Evolutionary conservation across 1,284 basidiomycete species (phyloP).

Genomic region (Trichosporon faecale): DNA sequence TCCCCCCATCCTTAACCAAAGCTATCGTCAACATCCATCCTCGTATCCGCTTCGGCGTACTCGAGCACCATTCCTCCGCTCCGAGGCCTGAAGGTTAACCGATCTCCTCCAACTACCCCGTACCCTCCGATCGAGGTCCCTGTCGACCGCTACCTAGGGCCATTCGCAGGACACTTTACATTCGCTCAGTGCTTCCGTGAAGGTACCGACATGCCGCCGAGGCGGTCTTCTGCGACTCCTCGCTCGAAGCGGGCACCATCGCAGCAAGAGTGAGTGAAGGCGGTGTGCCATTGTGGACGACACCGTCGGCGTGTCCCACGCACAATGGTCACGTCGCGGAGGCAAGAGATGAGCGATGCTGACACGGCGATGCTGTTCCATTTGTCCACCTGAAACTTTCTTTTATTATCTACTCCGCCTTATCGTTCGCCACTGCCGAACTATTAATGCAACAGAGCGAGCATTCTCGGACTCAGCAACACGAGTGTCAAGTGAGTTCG

Average conservation of each 20-base stretch:
- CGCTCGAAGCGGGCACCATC: not conserved
- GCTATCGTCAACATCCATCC: not conserved
- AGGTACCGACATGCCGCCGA: not conserved
- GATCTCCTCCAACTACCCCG: not conserved
- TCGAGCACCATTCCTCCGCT: constrained; percentile 1
- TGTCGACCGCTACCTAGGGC: not conserved
- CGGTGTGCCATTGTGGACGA: not conserved
- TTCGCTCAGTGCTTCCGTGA: constrained; percentile 3
- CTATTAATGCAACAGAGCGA: not conserved
- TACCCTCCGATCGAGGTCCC: not conserved
- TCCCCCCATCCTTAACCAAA: not conserved
- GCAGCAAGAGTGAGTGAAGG: constrained; percentile 2
- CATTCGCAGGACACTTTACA: not conserved
- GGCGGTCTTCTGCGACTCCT: constrained; percentile 1
- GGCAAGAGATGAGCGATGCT: not conserved
- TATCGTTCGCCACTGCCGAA: not conserved
- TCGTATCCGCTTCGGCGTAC: not conserved
- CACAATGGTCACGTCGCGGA: not conserved
- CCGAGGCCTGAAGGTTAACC: not conserved
- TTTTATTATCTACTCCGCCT: not conserved
- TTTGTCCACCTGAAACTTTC: not conserved
- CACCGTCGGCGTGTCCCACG: not conserved
- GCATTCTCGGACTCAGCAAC: constrained; percentile 27
- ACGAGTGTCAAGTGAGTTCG: constrained; percentile 44
- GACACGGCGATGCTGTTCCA: not conserved